Percentiles rank a stretch among this genome's conserved stretches.
Evolutionary conservation across 345 rosid species (phyloP).

Genomic region (Iberis pinnata): DNA sequence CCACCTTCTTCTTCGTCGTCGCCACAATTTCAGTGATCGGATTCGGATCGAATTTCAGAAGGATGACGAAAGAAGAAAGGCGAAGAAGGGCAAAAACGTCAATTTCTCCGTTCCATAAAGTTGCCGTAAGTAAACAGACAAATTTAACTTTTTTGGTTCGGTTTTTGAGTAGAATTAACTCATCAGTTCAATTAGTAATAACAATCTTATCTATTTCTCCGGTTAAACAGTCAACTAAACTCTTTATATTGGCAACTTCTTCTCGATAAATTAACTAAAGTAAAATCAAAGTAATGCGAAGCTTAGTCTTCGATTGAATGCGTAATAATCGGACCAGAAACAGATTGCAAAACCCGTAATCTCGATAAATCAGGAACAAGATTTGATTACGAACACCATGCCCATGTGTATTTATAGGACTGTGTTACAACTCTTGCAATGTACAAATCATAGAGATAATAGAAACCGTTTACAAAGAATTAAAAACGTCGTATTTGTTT

Average conservation of each 20-base stretch:
- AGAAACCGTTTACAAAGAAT: no score
- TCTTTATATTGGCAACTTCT: no score
- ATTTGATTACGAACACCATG: neutral
- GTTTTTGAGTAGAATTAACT: no score
- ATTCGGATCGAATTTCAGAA: constrained; percentile 18
- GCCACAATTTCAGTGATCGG: constrained; percentile 9
- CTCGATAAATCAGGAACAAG: constrained; percentile 9
- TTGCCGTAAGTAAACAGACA: no score
- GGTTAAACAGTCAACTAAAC: no score
- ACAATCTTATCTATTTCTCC: no score
- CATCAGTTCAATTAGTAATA: no score
- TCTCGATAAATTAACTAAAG: neutral
- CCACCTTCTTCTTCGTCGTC: constrained; percentile 6
- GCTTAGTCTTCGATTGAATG: constrained; percentile 21
- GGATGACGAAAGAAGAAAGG: neutral
- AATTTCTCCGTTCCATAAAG: no score
- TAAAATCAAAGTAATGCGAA: constrained; percentile 1
- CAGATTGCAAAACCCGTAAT: neutral
- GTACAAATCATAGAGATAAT: neutral
- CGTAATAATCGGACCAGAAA: constrained; percentile 17
- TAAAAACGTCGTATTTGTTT: no score
- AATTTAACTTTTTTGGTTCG: no score
- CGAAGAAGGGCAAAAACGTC: constrained; percentile 4
- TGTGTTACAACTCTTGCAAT: neutral
- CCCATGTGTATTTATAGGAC: constrained; percentile 9